phyloP scores from a whole-genome alignment of 2,329 filamentous ascomycete species.

The Laburnicola sp. region DNA sequence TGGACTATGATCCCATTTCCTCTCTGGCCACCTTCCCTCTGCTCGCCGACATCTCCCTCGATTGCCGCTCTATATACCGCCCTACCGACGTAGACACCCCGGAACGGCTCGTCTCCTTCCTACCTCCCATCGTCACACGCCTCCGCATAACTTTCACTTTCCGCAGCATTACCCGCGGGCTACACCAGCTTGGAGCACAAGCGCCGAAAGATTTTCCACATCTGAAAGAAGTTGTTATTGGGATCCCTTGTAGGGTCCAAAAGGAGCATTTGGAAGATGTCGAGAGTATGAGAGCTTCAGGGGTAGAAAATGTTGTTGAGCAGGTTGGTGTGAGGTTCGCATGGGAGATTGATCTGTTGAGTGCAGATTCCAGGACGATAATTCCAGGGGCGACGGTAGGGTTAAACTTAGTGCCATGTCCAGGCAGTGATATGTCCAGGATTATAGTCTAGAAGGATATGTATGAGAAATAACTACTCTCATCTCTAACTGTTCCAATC shows the following conservation, averaged over 20 bases:
- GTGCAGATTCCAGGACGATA: neutral
- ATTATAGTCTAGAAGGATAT: no score
- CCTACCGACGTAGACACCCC: neutral
- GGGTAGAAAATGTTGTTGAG: neutral
- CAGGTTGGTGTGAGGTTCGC: neutral
- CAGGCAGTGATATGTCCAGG: neutral
- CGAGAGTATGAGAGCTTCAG: neutral
- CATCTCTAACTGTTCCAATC: no score
- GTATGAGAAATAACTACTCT: no score
- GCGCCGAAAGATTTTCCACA: neutral
- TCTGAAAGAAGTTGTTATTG: slow-evolving; percentile 1
- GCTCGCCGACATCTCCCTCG: neutral
- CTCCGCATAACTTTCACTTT: slow-evolving; percentile 1
- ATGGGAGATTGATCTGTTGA: neutral
- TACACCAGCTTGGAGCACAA: slow-evolving; percentile 3
- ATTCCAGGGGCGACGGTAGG: neutral
- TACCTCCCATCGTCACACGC: neutral
- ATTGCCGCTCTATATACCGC: neutral
- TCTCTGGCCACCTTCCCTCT: neutral
- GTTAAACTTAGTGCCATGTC: neutral
- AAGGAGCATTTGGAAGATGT: neutral
- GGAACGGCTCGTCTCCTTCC: neutral
- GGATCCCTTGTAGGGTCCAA: neutral
- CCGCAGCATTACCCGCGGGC: neutral
- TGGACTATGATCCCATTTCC: no score